Base-by-base conservation (phyloP, 345 rosid species). In the Salix udensis region DNA sequence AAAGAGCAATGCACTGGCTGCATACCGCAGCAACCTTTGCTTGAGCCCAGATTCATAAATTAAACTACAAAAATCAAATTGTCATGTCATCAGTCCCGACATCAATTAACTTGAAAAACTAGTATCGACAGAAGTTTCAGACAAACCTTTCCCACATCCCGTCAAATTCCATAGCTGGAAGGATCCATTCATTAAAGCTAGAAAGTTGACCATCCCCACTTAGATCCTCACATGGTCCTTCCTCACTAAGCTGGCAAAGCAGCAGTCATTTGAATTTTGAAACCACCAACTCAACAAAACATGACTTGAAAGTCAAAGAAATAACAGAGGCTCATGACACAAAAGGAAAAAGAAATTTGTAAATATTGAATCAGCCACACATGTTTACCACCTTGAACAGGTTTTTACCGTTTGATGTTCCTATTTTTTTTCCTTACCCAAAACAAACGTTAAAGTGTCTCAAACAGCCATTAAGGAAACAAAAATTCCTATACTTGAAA, bases 71-170 rank as follows among this genome's bases (percentile, higher is more conserved):
- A 50, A 15, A 82, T 71, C 58, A 76, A 79, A 70, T 74, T 37
- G 64, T 21, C 37, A 67, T 44, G n/a, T 70, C 61, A 60, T 30
- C 30, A 18, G 18, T 28, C 42, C 82, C 8, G 44, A 19, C 34
- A 73, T 46, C 65, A 69, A 72, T 8, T 4, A 39, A 66, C 64
- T 37, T 65, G 69, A 30, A 58, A 31, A 23, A 67, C 14, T 7
- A 78, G 52, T 34, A 74, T 64, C 16, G 74, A 36, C 7, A 34
- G 40, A 48, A 73, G 67, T 36, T 60, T 23, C 61, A 79, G 46
- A 83, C 83, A 83, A 60, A 96, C 99, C 99, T 96, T 84, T 96
- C 98, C 98, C 99, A 96, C 95, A 96, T 84, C 85, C 99, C 98
- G 85, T 96, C 96, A 83, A 93, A 96, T 83, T 96, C 99, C 85